These are phyloP conservation scores for Capsicum pubescens DNA, from an alignment of 257 asterid species.

Conservation along the genomic window DNA sequence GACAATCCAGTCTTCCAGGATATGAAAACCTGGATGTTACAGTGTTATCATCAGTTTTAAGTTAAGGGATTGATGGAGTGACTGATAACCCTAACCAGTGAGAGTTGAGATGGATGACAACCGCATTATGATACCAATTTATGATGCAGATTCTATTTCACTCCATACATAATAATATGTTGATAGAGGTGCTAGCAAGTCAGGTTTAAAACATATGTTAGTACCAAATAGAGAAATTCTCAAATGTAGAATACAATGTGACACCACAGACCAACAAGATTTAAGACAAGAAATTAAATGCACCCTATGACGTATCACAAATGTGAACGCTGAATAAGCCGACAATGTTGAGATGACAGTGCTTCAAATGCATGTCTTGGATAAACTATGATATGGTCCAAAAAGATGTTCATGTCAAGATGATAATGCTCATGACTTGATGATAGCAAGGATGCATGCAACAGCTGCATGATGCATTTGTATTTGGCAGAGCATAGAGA, in stretches of 20 bases:
- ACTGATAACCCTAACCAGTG: slow-evolving; percentile 31
- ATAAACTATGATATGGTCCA: slow-evolving; percentile 44
- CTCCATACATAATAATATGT: neutral
- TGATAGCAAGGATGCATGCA: slow-evolving; percentile 89
- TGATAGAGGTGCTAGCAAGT: slow-evolving; percentile 11
- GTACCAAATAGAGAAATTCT: slow-evolving; percentile 17
- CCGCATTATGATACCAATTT: slow-evolving; percentile 20
- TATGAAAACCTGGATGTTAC: slow-evolving; percentile 36
- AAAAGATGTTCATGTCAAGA: slow-evolving; percentile 52
- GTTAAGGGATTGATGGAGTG: slow-evolving; percentile 19
- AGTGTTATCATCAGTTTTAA: slow-evolving; percentile 27
- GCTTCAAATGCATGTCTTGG: slow-evolving; percentile 64
- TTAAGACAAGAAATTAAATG: slow-evolving; percentile 26
- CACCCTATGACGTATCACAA: slow-evolving; percentile 29
- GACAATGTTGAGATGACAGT: slow-evolving; percentile 40
- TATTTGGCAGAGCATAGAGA: slow-evolving; percentile 66
- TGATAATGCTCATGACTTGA: slow-evolving; percentile 78
- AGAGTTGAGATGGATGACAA: slow-evolving; percentile 24
- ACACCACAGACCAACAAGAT: slow-evolving; percentile 28
- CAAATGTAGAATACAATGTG: slow-evolving; percentile 24
- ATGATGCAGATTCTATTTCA: slow-evolving; percentile 30
- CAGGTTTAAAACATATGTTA: slow-evolving; percentile 12
- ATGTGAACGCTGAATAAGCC: slow-evolving; percentile 19
- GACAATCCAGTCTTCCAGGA: slow-evolving; percentile 35
- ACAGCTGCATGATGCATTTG: slow-evolving; percentile 91